A percentile compares a stretch with the other conserved stretches of the same genome.
These are phyloP conservation scores for Eutrema salsugineum DNA, from an alignment of 441 rosid genomes.

Conservation along the genomic window DNA sequence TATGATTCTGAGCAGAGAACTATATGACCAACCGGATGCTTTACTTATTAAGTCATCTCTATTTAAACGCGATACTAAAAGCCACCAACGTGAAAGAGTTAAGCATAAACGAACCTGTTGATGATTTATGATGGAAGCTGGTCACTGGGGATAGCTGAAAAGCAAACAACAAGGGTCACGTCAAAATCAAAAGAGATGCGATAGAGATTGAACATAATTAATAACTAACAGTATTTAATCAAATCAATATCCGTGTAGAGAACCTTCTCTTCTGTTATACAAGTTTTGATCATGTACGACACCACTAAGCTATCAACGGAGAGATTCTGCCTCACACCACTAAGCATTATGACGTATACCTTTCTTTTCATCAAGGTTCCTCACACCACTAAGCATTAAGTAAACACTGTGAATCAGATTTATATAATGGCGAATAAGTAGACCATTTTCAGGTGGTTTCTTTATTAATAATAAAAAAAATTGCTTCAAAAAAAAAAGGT, in stretches of 20 bases:
- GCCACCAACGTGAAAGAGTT: constrained; percentile 5
- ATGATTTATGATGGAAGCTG: neutral
- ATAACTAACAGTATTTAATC: too few relatives aligned
- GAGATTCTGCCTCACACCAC: neutral
- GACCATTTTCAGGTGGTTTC: neutral
- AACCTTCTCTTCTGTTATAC: neutral
- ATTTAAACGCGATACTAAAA: neutral
- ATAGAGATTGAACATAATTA: too few relatives aligned
- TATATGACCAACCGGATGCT: neutral
- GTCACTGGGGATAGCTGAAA: neutral
- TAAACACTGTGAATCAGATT: neutral
- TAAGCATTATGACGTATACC: neutral
- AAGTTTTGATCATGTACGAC: neutral
- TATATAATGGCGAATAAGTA: neutral
- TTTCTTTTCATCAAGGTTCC: neutral
- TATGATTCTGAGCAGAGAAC: neutral
- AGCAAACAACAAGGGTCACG: neutral
- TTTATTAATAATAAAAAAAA: too few relatives aligned
- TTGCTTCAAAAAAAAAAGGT: neutral
- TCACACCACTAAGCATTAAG: constrained; percentile 7
- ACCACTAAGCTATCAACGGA: neutral
- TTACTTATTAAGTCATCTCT: neutral
- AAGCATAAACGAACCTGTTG: constrained; percentile 5
- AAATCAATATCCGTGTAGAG: too few relatives aligned
- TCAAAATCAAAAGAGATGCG: neutral